A percentile compares a stretch with the other conserved stretches of the same genome.
Conservation (phyloP, 345 rosid genomes). For the Passiflora organensis region DNA sequence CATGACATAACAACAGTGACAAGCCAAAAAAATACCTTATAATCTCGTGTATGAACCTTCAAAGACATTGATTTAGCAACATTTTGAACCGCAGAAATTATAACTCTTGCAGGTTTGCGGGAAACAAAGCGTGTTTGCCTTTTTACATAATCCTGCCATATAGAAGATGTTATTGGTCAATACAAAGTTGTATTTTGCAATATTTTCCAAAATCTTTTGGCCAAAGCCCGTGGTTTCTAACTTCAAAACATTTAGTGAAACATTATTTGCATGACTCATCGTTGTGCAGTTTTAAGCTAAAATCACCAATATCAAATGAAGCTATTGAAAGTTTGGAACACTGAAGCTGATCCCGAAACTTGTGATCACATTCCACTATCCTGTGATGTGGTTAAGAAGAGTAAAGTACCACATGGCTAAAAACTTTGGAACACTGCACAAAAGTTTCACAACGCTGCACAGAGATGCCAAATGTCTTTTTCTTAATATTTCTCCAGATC, state of each 20-base stretch:
- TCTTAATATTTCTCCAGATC: no score
- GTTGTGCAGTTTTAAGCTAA: neutral
- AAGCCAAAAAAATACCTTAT: constrained; percentile 44
- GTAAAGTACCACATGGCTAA: no score
- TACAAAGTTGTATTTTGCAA: neutral
- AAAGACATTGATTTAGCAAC: constrained; percentile 63
- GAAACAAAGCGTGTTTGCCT: constrained; percentile 89
- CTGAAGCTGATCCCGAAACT: neutral
- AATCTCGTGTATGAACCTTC: constrained; percentile 62
- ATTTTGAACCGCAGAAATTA: constrained; percentile 61
- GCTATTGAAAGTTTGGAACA: neutral
- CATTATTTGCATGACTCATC: neutral
- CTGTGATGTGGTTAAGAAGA: neutral
- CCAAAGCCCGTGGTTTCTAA: constrained; percentile 12
- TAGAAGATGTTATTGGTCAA: constrained; percentile 1
- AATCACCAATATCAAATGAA: neutral
- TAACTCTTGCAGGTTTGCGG: constrained; percentile 53
- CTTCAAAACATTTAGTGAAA: neutral
- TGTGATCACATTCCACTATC: neutral
- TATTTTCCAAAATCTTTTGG: constrained; percentile 6
- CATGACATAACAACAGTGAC: no score
- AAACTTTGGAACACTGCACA: neutral
- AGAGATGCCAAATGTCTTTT: no score
- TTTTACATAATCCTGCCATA: constrained; percentile 61
- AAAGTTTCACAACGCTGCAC: neutral